Base-by-base conservation (phyloP, 108 stramenopile species). In the Skeletonema grethae region DNA sequence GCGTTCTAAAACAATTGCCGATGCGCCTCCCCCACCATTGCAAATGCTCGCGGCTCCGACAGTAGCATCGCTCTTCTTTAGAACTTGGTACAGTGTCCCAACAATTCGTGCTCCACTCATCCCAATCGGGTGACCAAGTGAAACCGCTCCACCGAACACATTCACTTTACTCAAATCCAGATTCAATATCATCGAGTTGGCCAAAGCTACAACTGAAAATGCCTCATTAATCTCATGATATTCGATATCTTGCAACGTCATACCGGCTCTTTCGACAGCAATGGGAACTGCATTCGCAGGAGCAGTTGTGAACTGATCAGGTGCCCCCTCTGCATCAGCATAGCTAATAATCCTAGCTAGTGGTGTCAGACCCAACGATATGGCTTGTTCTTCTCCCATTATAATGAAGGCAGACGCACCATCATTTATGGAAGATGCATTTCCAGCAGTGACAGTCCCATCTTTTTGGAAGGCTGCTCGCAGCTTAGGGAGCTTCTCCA, bases 201-300 rank as follows among this genome's bases (percentile, higher is more conserved):
- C 97, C 57, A 98, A 70, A 0, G 97, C 88, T 13, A 99, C 98
- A 2, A 98, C 98, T 6, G 95, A 78, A 75, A 99, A 99, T 25
- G 98, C 98, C 76, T 99, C 98, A 72, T 99, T 99, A 72, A 98
- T 95, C 85, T 99, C 98, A 79, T 97, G 96, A 82, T 86, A 95
- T 20, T 97, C 95, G 7, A 98, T 81, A 83, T 97, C 97, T n/a
- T 67, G 57, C 16, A 85, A 43, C 7, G 72, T 25, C 56, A 97
- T 30, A 29, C 93, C 96, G 0, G 97, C 95, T 64, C 90, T 69
- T 24, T 80, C 29, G 10, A 97, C 74, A 7, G 97, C 97, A 30
- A 88, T 79, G 5, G 97, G 96, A 28, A 97, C 93, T 4, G 96
- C 97, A 38, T 86, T 71, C 11, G 97, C 88, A 7, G 97, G 97